Base-by-base conservation (phyloP, 2,329 filamentous ascomycete species). In the Laburnicola sp. region DNA sequence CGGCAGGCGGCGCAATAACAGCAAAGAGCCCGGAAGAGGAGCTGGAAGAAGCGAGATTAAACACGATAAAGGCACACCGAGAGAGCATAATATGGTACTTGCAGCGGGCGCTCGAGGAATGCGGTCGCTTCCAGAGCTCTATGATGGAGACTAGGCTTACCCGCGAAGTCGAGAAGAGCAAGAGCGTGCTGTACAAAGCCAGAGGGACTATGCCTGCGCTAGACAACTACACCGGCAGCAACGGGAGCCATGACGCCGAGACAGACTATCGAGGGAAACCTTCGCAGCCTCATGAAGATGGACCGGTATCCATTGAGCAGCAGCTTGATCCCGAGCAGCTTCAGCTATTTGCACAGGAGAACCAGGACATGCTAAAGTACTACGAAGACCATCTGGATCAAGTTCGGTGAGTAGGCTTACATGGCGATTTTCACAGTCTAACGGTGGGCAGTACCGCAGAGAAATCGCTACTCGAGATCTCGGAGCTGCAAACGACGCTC, bases 341-440 rank as follows among this genome's bases (percentile, higher is more conserved):
- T 45, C 93, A 97, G 71, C 83, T 96, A 69, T 97, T 99, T 75
- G 92, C 93, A 62, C 84, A 91, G 74, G 92, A 95, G 68, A 97
- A 97, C 69, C 86, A 91, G 72, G 86, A 90, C 57, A 91, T 99
- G 86, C 80, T 97, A 62, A 89, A 88, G 72, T 89, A 96, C 74
- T 96, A 95, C 73, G 91, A 97, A 73, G 91, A 88, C 75, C 91
- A 89, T n/a, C 78, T 97, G 70, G 88, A 92, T 72, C 94, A 97
- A 81, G 91, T 97, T 60, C 89, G 88, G 89, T 95, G 82, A 48
- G 88, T 81, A 30, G 4, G 28, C 10, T 22, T 27, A 25, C 16
- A 32, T 32, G 30, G 11, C 21, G 22, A 9, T 16, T 22, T 28
- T 26, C 8, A 7, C 27, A 27, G 25, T 44, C 66, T 70, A 50